These are phyloP conservation scores for Coleophoma cylindrospora DNA, from an alignment of 2,329 filamentous ascomycete genomes.

Conservation along the genomic window DNA sequence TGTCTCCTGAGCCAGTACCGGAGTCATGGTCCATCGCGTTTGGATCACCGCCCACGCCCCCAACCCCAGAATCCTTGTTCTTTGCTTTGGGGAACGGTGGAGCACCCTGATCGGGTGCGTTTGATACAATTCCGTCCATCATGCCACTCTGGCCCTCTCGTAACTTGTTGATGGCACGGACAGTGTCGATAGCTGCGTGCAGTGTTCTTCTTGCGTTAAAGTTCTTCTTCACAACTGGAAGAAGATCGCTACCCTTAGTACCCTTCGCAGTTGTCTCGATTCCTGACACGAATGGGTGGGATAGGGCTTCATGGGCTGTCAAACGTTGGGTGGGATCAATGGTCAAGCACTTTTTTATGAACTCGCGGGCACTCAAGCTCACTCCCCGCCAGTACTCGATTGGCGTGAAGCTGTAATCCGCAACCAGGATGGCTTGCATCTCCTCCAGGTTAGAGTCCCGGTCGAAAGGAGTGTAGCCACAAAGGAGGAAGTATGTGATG, in stretches of 20 bases:
- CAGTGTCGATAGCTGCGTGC: constrained; percentile 66
- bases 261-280: too few species aligned
- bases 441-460: constrained; percentile 96
- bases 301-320: constrained; percentile 77
- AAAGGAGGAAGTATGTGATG: constrained; percentile 97
- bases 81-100: constrained; percentile 21
- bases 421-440: constrained; percentile 97
- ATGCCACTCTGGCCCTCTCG: constrained; percentile 54
- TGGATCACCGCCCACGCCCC: constrained; percentile 14
- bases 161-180: constrained; percentile 66
- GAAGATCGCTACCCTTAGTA: constrained; percentile 48
- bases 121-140: constrained; percentile 55
- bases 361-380: constrained; percentile 78
- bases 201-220: constrained; percentile 66
- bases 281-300: constrained; percentile 38
- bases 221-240: constrained; percentile 69
- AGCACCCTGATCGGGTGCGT: constrained; percentile 40
- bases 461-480: constrained; percentile 97
- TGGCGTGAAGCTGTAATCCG: constrained; percentile 93
- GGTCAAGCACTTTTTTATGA: constrained; percentile 87
- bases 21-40: constrained; percentile 21
- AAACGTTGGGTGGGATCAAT: constrained; percentile 84
- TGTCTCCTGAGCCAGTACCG: constrained; percentile 13
- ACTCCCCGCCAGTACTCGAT: constrained; percentile 96
- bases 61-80: constrained; percentile 41